Evolutionary conservation across 331 rosid genomes (phyloP).

Genomic region (Cydonia oblonga): DNA sequence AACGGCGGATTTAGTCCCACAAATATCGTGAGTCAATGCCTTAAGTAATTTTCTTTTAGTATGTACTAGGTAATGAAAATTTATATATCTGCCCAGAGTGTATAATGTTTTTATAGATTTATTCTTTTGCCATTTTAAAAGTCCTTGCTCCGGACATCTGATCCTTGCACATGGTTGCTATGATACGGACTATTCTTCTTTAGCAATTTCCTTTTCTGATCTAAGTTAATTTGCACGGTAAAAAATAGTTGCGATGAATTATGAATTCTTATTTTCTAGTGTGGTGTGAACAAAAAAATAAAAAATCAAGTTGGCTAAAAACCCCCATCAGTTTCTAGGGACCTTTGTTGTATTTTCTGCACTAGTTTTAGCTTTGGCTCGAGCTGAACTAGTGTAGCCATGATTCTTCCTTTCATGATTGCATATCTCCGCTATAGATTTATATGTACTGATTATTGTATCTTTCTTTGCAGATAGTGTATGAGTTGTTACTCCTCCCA

Average conservation of each 20-base stretch:
- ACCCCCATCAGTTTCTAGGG: too few species aligned
- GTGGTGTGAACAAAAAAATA: background rate
- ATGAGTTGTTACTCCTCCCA: constrained; percentile 61
- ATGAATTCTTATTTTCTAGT: background rate
- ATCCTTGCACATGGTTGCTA: background rate
- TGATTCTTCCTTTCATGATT: background rate
- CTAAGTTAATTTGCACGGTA: background rate
- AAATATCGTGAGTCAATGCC: background rate
- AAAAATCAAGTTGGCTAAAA: background rate
- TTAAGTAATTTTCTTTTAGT: background rate
- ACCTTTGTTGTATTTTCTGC: background rate
- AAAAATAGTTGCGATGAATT: background rate
- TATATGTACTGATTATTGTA: background rate
- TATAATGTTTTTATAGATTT: background rate
- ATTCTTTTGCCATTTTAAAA: background rate
- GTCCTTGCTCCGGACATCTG: background rate
- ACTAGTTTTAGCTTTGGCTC: background rate
- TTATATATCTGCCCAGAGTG: background rate
- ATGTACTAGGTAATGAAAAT: background rate
- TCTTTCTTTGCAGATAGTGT: constrained; percentile 68
- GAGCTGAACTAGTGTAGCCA: background rate
- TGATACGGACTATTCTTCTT: background rate
- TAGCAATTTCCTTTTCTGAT: background rate
- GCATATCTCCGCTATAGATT: background rate
- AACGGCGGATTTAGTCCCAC: background rate